Percentiles rank a stretch among this genome's conserved stretches.
Evolutionary conservation across 352 stramenopile species (phyloP).

Genomic region (Phytophthora pluvialis): DNA sequence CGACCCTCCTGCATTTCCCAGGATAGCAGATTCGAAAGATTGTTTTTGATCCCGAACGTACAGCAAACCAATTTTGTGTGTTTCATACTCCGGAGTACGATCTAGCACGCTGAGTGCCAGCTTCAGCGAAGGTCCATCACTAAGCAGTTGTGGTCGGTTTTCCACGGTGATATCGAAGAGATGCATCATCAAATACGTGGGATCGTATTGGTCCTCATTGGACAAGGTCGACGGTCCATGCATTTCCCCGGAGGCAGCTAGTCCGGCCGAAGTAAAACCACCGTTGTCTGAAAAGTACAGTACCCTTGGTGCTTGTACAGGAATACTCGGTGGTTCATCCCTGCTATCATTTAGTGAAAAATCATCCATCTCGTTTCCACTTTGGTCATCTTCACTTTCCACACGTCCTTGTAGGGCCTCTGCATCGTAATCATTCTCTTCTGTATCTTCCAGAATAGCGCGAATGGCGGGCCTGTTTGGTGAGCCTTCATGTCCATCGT

Average conservation of each 20-base stretch:
- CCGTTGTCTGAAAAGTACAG: constrained; percentile 13
- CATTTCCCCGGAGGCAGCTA: not conserved
- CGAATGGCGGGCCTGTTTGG: constrained; percentile 20
- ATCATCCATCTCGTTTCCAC: constrained; percentile 28
- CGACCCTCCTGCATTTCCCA: constrained; percentile 74
- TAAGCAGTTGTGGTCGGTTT: constrained; percentile 66
- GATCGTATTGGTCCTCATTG: constrained; percentile 44
- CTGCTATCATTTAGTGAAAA: constrained; percentile 38
- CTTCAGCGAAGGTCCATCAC: constrained; percentile 54
- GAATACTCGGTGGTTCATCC: constrained; percentile 2
- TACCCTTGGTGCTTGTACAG: constrained; percentile 8
- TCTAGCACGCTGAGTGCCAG: constrained; percentile 81
- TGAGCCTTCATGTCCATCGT: constrained; percentile 31
- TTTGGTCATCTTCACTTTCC: constrained; percentile 8
- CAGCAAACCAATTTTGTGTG: constrained; percentile 87
- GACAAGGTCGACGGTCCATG: not conserved
- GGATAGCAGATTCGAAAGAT: constrained; percentile 68
- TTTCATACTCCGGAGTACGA: constrained; percentile 82
- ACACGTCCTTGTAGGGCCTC: not conserved
- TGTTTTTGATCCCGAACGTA: constrained; percentile 73
- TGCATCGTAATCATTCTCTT: constrained; percentile 29
- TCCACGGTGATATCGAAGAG: constrained; percentile 72
- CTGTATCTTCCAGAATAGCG: constrained; percentile 36
- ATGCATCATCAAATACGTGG: constrained; percentile 84
- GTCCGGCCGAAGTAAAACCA: not conserved